phyloP scores from a whole-genome alignment of 1,284 basidiomycete genomes.

The Veloporphyrellus conicus region DNA sequence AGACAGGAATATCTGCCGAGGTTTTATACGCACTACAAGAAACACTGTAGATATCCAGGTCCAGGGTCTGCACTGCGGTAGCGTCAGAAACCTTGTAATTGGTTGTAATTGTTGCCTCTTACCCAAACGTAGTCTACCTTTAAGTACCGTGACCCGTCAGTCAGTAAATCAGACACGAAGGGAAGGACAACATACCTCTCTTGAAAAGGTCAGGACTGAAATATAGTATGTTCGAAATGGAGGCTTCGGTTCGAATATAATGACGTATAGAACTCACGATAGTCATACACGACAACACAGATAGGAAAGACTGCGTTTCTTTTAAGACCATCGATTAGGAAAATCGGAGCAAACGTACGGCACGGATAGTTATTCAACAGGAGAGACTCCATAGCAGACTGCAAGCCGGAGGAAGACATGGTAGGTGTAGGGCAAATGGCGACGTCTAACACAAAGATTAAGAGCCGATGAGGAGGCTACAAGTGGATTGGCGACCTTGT shows the following conservation, averaged over 20 bases:
- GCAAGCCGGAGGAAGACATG: constrained; percentile 4
- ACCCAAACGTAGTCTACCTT: constrained; percentile 19
- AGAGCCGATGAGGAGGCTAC: no score
- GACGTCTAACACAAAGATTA: no score
- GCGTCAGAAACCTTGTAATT: neutral
- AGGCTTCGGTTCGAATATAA: neutral
- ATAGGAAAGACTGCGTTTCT: neutral
- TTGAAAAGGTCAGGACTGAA: constrained; percentile 13
- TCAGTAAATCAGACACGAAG: neutral
- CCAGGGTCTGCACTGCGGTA: constrained; percentile 13
- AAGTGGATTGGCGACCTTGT: no score
- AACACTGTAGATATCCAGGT: constrained; percentile 15
- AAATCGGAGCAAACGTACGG: neutral
- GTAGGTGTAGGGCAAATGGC: no score
- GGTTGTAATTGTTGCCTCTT: neutral
- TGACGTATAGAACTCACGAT: constrained; percentile 4
- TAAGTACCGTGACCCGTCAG: no score
- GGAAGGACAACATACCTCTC: constrained; percentile 7
- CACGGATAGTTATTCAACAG: neutral
- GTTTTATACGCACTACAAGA: constrained; percentile 9
- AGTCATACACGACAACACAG: constrained; percentile 12
- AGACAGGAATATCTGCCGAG: no score
- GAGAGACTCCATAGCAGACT: neutral
- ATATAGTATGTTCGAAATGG: neutral
- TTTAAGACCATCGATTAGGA: neutral